phyloP scores from a whole-genome alignment of 2,329 filamentous ascomycete species.

The Dactylonectria macrodidyma region DNA sequence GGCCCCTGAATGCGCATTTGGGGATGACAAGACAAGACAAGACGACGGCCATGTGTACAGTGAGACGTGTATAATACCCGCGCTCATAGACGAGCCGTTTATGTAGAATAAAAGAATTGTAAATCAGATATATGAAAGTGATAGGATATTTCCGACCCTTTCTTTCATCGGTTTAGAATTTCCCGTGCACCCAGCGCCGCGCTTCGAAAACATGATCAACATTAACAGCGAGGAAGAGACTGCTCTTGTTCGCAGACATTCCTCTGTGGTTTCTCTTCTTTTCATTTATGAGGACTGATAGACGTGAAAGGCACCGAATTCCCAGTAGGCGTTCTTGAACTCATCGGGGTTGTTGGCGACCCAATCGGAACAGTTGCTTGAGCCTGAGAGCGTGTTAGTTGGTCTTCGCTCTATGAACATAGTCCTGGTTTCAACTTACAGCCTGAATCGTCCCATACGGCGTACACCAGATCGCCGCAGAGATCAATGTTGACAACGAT shows the following conservation, averaged over 20 bases:
- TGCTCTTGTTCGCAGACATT: neutral
- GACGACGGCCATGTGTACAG: constrained; percentile 37
- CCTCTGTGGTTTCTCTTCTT: neutral
- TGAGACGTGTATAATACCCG: constrained; percentile 40
- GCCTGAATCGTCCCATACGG: constrained; percentile 61
- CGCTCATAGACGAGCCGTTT: constrained; percentile 37
- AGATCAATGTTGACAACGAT: constrained; percentile 78
- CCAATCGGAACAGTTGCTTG: constrained; percentile 69
- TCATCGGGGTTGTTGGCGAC: constrained; percentile 70
- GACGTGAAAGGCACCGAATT: constrained; percentile 73
- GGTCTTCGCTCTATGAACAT: constrained; percentile 1
- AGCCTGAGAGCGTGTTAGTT: constrained; percentile 53
- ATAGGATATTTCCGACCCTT: constrained; percentile 19
- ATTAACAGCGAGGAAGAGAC: neutral
- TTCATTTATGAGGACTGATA: constrained; percentile 58
- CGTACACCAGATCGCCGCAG: constrained; percentile 70
- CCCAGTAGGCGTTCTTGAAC: constrained; percentile 76
- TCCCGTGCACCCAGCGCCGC: constrained; percentile 38
- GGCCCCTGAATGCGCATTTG: constrained; percentile 23
- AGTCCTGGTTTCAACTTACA: constrained; percentile 50
- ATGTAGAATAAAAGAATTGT: constrained; percentile 32
- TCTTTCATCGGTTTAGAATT: neutral
- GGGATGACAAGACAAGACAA: constrained; percentile 32
- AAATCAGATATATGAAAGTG: constrained; percentile 28
- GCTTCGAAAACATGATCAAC: constrained; percentile 35